Percentiles rank a stretch among this genome's conserved stretches.
Evolutionary conservation across 2,329 filamentous ascomycete species (phyloP).

Genomic region (Esteya vermicola): DNA sequence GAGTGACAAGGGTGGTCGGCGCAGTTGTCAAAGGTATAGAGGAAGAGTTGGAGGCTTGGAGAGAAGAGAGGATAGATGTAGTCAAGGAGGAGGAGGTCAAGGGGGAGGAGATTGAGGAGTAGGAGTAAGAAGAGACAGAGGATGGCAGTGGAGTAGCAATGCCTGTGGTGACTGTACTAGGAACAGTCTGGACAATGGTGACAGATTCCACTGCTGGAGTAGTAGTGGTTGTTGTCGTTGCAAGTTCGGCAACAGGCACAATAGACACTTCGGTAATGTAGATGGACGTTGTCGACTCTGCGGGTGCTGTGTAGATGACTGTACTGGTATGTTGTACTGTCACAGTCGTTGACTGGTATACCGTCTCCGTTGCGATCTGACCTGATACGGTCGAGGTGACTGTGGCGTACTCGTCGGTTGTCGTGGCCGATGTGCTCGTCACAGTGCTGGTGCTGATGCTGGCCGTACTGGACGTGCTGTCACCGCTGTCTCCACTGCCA

Average conservation of each 20-base stretch:
- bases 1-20: slow-evolving; percentile 9
- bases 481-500: slow-evolving; percentile 7
- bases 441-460: neutral
- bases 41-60: neutral
- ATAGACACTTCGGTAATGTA: slow-evolving; percentile 13
- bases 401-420: neutral
- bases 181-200: slow-evolving; percentile 1
- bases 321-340: slow-evolving; percentile 14
- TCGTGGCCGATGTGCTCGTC: neutral
- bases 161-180: no score
- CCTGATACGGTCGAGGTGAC: neutral
- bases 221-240: slow-evolving; percentile 1
- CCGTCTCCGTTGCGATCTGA: slow-evolving; percentile 10
- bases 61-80: neutral
- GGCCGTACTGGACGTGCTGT: slow-evolving; percentile 4
- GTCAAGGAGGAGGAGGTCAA: neutral
- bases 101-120: neutral
- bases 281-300: slow-evolving; percentile 10
- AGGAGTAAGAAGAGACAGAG: neutral
- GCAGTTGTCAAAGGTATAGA: neutral
- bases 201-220: neutral
- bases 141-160: neutral
- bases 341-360: slow-evolving; percentile 12
- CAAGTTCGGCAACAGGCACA: slow-evolving; percentile 6
- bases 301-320: slow-evolving; percentile 3